Evolutionary conservation across 1,284 basidiomycete genomes (phyloP), one percentile per base, ranked within the genome.

Genomic region (Anthracocystis panici-leucophaei): DNA sequence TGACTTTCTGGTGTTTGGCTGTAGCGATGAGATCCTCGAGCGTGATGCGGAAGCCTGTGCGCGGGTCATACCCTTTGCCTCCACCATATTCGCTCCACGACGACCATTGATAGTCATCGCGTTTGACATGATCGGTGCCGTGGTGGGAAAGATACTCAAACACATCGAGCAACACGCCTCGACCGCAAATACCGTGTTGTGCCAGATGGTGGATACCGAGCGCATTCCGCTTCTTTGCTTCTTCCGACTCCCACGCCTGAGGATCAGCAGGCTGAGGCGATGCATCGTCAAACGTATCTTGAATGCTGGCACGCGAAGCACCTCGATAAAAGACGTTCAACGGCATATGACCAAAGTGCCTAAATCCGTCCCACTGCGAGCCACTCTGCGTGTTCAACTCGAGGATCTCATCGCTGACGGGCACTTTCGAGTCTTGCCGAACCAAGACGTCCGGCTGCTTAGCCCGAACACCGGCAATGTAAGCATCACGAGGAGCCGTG

Each of bases 371-470:
- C 91, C 91, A 92, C 73, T 92, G 91, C 4, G 90, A 88, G 25
- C 91, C 91, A 0, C 90, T 91, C 86, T 92, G 91, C 0, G 91
- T 90, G 72, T 92, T 92, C 90, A 92, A 71, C 14, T 80, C 57
- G 10, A 87, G 63, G 38, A 77, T 54, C 56, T 86, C 86, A 23
- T 84, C 83, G 21, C 51, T 68, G 25, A 81, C 44, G 16, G 69
- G 65, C 27, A 73, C 65, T 16, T 60, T 66, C 16, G 53, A n/a
- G 23, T 76, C 65, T 10, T 63, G 54, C 3, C 40, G n/a, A 20
- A 65, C 65, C 23, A 59, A 16, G 2, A 78, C 62, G 45, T 70
- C 62, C 2, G 57, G 57, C 14, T 57, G 33, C 25, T 59, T 55
- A n/a, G 52, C 50, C 11, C 61, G 49, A 8, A 73, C 38, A 5